phyloP scores from a whole-genome alignment of 495 filamentous ascomycete genomes.

The Penicillium canariense region DNA sequence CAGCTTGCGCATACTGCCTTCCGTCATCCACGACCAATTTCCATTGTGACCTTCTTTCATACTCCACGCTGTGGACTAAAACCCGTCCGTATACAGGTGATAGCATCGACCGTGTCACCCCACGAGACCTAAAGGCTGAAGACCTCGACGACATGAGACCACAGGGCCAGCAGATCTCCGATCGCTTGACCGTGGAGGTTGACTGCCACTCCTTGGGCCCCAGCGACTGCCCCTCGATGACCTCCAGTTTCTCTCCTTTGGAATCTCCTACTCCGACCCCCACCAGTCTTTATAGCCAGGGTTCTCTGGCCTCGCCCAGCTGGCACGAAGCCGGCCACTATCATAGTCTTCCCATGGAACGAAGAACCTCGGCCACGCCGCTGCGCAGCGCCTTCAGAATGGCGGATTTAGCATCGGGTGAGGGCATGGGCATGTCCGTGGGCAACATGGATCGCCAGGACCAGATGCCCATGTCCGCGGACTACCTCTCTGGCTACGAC shows the following conservation, averaged over 20 bases:
- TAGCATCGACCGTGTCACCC: conserved; percentile 23
- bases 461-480: conserved; percentile 34
- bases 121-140: conserved; percentile 26
- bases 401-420: conserved; percentile 35
- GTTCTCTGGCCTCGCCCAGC: conserved; percentile 39
- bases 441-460: conserved; percentile 39
- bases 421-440: conserved; percentile 35
- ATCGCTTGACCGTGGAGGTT: conserved; percentile 45
- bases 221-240: conserved; percentile 48
- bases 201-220: conserved; percentile 44
- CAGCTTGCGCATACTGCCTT: too few relatives aligned
- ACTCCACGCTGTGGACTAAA: conserved; percentile 15
- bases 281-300: conserved; percentile 45
- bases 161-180: conserved; percentile 38
- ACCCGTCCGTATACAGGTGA: conserved; percentile 30
- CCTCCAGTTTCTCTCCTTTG: conserved; percentile 44
- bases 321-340: conserved; percentile 40
- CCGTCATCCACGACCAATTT: background rate
- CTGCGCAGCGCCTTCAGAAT: conserved; percentile 42
- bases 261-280: conserved; percentile 47
- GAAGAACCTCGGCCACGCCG: conserved; percentile 34
- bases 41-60: background rate
- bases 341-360: conserved; percentile 34
- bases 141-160: conserved; percentile 42
- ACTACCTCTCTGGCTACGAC: conserved; percentile 44